These are phyloP conservation scores for Aspergillus thermomutatus DNA, from an alignment of 2,329 filamentous ascomycete species.

Conservation along the genomic window DNA sequence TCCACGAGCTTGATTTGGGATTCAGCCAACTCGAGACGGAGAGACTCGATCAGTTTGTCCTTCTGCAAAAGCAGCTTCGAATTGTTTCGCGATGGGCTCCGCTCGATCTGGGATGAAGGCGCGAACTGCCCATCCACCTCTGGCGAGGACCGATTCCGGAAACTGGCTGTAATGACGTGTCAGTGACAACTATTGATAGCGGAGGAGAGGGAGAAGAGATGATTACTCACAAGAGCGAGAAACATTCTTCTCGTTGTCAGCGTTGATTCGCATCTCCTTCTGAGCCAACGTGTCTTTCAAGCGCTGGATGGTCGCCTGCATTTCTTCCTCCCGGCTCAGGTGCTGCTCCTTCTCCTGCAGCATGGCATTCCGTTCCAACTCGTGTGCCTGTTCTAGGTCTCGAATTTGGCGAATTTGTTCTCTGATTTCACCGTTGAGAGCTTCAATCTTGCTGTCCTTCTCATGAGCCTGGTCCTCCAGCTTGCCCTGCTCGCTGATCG, in stretches of 20 bases:
- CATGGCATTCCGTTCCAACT: slow-evolving; percentile 81
- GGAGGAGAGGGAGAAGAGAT: background rate
- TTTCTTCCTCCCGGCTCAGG: slow-evolving; percentile 77
- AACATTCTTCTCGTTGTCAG: slow-evolving; percentile 50
- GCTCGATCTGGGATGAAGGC: slow-evolving; percentile 76
- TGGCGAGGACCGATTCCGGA: slow-evolving; percentile 53
- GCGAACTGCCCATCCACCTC: slow-evolving; percentile 80
- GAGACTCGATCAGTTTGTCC: slow-evolving; percentile 90
- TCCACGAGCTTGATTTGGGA: slow-evolving; percentile 94
- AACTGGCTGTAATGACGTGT: slow-evolving; percentile 35
- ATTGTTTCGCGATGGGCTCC: slow-evolving; percentile 84
- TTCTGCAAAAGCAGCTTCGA: slow-evolving; percentile 91
- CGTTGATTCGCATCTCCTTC: slow-evolving; percentile 56
- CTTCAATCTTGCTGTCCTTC: slow-evolving; percentile 76
- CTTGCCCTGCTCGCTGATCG: slow-evolving; percentile 75
- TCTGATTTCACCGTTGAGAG: slow-evolving; percentile 77
- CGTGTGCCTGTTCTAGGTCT: slow-evolving; percentile 90
- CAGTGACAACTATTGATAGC: slow-evolving; percentile 12
- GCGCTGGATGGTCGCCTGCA: slow-evolving; percentile 84
- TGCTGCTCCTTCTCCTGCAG: slow-evolving; percentile 91
- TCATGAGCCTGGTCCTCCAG: slow-evolving; percentile 87
- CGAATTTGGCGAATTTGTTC: slow-evolving; percentile 79
- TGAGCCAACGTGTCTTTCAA: slow-evolving; percentile 86
- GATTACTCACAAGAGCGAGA: slow-evolving; percentile 50
- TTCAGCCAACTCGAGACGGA: slow-evolving; percentile 89